Base-by-base conservation (phyloP, 208 protist genomes). In the Wallacemonas collosoma region DNA sequence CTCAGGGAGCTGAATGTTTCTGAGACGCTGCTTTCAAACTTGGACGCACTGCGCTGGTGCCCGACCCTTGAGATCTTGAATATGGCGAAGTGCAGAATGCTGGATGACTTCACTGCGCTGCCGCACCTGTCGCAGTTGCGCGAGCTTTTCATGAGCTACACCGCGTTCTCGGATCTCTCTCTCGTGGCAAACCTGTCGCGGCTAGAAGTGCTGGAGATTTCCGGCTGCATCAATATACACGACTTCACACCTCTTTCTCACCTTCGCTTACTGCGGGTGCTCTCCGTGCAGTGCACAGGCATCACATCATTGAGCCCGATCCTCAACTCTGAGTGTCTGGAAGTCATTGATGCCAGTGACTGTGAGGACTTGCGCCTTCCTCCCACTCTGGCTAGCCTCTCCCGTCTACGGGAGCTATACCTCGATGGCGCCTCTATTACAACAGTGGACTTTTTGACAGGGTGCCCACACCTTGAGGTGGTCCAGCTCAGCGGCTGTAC, bases 401-500 rank as follows among this genome's bases (percentile, higher is more conserved):
- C 40, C 5, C n/a, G 40, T 15, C 43, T 65, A 14, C 38, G 41
- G 2, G 60, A 65, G n/a, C 7, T 65, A 41, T 65, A 65, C 43
- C 26, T 65, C 3, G 60, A 65, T 11, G 40, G 1, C 4, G n/a
- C n/a, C 3, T 5, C 7, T 8, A 65, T 48, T 3, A 26, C 3
- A 17, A 36, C 38, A 3, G 40, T 38, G 41, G 14, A 65, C 40
- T 65, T 65, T 14, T 50, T 65, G 60, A 4, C 3, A 36, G 41
- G 17, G 12, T 65, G 60, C 43, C 11, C 38, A 4, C 15, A 3
- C 14, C 26, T 65, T 6, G 12, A 65, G 60, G 43, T 65, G 36
- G 60, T 48, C 5, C 60, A 65, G 12, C 9, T 65, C n/a, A 65
- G 50, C n/a, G 60, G 43, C n/a, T 65, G 60, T 35, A n/a, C n/a